Conservation (phyloP, 176 grass and related monocot genomes). For the Alloteropsis semialata region DNA sequence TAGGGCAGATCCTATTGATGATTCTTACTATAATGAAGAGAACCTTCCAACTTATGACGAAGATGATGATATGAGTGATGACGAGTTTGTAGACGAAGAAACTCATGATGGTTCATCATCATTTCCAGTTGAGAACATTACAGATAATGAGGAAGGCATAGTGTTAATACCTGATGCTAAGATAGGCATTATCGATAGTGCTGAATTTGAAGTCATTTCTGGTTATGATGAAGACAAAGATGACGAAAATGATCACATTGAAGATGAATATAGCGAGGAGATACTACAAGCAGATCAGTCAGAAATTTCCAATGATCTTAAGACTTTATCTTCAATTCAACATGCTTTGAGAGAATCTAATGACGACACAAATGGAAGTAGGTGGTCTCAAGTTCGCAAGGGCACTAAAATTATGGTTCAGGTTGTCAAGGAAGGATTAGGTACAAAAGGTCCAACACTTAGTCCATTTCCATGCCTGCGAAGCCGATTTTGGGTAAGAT, state of each 20-base stretch:
- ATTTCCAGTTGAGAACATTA: slow-evolving; percentile 31
- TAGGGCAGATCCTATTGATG: slow-evolving; percentile 26
- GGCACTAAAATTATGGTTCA: slow-evolving; percentile 94
- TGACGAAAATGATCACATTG: slow-evolving; percentile 52
- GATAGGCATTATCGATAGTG: slow-evolving; percentile 26
- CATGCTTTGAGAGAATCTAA: slow-evolving; percentile 49
- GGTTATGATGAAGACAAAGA: slow-evolving; percentile 49
- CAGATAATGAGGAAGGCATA: slow-evolving; percentile 40
- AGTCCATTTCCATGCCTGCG: slow-evolving; percentile 88
- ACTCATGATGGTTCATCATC: slow-evolving; percentile 40
- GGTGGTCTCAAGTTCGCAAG: slow-evolving; percentile 77
- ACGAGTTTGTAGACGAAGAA: slow-evolving; percentile 53
- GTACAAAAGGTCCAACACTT: slow-evolving; percentile 79
- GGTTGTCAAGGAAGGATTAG: slow-evolving; percentile 92
- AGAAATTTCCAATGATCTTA: slow-evolving; percentile 50
- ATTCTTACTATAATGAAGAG: slow-evolving; percentile 39
- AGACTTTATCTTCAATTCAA: slow-evolving; percentile 51
- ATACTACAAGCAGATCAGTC: slow-evolving; percentile 41
- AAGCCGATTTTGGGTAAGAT: slow-evolving; percentile 90
- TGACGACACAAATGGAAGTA: slow-evolving; percentile 51
- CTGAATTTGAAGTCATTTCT: slow-evolving; percentile 38
- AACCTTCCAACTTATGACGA: slow-evolving; percentile 42
- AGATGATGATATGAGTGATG: slow-evolving; percentile 44
- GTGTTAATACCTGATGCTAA: slow-evolving; percentile 33
- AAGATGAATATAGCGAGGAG: slow-evolving; percentile 61